phyloP scores from a whole-genome alignment of 2,329 filamentous ascomycete species.

The Ascosphaera acerosa region DNA sequence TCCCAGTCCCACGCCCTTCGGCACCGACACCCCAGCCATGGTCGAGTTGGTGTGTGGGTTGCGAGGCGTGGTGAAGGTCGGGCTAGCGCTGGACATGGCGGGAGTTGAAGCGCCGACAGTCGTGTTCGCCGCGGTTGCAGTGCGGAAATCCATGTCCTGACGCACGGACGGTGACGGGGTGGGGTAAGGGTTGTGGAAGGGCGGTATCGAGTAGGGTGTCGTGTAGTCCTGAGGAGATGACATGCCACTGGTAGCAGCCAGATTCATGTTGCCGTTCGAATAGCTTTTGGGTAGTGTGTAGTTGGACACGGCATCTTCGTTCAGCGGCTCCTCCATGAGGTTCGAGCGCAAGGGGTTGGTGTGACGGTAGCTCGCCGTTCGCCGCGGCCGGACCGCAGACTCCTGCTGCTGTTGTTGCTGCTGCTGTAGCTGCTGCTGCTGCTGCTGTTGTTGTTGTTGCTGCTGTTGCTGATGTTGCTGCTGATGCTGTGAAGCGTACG shows the following conservation, averaged over 20 bases:
- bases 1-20: conserved; percentile 33
- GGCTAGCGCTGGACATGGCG: conserved; percentile 43
- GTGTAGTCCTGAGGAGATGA: conserved; percentile 18
- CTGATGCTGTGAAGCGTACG: conserved; percentile 3
- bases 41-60: conserved; percentile 29
- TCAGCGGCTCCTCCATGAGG: background rate
- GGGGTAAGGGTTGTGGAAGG: conserved; percentile 29
- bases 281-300: conserved; percentile 1
- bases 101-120: conserved; percentile 25
- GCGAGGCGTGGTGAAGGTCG: conserved; percentile 28
- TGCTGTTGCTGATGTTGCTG: conserved; percentile 3
- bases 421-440: conserved; percentile 33
- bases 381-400: conserved; percentile 6
- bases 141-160: conserved; percentile 1
- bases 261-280: background rate
- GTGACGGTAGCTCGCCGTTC: conserved; percentile 4
- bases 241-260: conserved; percentile 1
- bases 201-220: conserved; percentile 6
- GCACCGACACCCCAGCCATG: conserved; percentile 91
- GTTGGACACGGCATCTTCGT: conserved; percentile 1
- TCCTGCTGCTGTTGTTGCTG: conserved; percentile 3
- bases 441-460: conserved; percentile 25
- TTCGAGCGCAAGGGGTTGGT: background rate
- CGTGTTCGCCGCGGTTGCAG: conserved; percentile 48
- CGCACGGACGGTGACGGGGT: conserved; percentile 50